Base-by-base conservation (phyloP, 148 eudicot genomes). In the Vaccinium vitisidaea region DNA sequence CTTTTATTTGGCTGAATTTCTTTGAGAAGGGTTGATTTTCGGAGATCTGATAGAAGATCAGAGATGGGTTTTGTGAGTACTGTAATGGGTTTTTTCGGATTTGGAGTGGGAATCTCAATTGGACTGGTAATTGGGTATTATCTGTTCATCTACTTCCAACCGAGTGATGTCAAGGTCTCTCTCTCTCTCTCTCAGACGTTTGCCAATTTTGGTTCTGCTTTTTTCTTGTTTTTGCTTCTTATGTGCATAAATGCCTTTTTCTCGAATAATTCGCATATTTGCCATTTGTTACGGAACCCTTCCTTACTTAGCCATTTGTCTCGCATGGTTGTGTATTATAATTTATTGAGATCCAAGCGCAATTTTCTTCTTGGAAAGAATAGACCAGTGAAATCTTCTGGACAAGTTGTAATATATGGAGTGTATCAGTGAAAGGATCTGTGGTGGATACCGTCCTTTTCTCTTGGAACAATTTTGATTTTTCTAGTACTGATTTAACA, bases 111-210 rank as follows among this genome's bases (percentile, higher is more conserved):
- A 82, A 89, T 90, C 50, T 71, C 86, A 43, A 30, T 94, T 86
- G 98, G 98, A 46, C 89, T 96, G 86, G 90, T 91, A 18, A 88
- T 94, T 81, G 98, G 98, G 56, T 96, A 96, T 82, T 96, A 86
- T 65, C 82, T 93, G 79, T 96, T 96, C 92, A 88, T 96, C 92
- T 94, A 88, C 91, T 75, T 89, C 78, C 94, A 91, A 80, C 82
- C 98, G 15, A 85, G 86, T 86, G 93, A 96, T 89, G 98, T 96
- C 79, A 84, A 93, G 98, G 98, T 95, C 81, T 49, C 81, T 52
- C 77, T 85, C 85, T 65, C 53, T 82, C 46, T 85, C 55, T 67
- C 83, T 39, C 25, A 46, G 32, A 48, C 55, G 30, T 55, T 70
- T 16, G 58, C 21, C 46, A 21, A 25, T 49, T 80, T 70, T 39